phyloP scores from a whole-genome alignment of 2,329 filamentous ascomycete species.

The Scytalidium sp. region DNA sequence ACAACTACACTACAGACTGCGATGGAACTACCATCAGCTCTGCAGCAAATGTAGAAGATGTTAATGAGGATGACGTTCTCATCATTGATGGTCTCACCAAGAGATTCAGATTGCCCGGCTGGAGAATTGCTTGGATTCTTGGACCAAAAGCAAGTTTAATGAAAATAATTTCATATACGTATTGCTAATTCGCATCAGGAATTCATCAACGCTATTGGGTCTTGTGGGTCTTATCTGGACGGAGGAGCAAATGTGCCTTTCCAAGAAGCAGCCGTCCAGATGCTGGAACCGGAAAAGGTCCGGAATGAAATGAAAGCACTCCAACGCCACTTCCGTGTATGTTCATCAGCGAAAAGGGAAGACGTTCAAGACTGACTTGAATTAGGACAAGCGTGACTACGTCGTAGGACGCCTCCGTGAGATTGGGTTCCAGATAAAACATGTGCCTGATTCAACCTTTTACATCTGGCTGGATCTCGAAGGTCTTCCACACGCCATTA shows the following conservation, averaged over 20 bases:
- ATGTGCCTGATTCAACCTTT: constrained; percentile 87
- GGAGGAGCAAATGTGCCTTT: constrained; percentile 94
- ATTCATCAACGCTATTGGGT: constrained; percentile 90
- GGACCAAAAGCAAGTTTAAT: constrained; percentile 63
- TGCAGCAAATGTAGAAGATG: constrained; percentile 85
- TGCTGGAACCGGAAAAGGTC: constrained; percentile 86
- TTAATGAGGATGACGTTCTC: constrained; percentile 85
- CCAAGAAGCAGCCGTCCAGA: constrained; percentile 87
- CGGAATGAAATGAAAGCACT: constrained; percentile 84
- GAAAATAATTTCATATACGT: background rate
- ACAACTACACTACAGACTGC: constrained; percentile 92
- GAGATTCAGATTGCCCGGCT: constrained; percentile 92
- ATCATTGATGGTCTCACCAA: constrained; percentile 96
- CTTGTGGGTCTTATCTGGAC: constrained; percentile 90
- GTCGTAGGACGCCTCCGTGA: constrained; percentile 74
- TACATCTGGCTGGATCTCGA: constrained; percentile 79
- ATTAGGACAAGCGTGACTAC: constrained; percentile 84
- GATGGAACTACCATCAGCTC: constrained; percentile 87
- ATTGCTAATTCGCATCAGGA: constrained; percentile 44
- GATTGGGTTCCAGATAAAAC: constrained; percentile 85
- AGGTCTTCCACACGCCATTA: constrained; percentile 74
- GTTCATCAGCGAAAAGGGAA: constrained; percentile 13
- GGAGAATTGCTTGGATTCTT: constrained; percentile 95
- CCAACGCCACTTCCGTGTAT: constrained; percentile 76
- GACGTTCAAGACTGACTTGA: constrained; percentile 15